A percentile compares a stretch with the other conserved stretches of the same genome.
phyloP scores from a whole-genome alignment of 2,329 filamentous ascomycete genomes.

The Aspergillus neotritici region DNA sequence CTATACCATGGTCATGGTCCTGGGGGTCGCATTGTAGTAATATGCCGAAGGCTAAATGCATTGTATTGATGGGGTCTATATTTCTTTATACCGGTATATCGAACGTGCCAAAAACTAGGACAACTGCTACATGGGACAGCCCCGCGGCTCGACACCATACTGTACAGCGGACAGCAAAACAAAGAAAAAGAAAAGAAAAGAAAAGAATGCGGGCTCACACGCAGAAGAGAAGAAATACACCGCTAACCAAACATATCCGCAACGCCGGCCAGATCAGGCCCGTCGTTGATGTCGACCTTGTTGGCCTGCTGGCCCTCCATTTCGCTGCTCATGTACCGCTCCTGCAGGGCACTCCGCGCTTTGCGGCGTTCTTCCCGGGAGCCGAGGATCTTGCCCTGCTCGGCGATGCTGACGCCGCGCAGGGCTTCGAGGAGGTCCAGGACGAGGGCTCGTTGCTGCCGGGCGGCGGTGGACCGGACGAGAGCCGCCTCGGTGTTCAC shows the following conservation, averaged over 20 bases:
- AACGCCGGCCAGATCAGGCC: conserved; percentile 48
- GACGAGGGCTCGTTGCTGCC: conserved; percentile 74
- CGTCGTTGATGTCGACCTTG: conserved; percentile 42
- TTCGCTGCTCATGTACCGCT: conserved; percentile 41
- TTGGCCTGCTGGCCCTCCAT: conserved; percentile 38
- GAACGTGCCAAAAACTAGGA: no score
- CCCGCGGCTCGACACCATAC: no score
- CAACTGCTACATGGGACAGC: no score
- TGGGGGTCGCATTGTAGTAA: not conserved
- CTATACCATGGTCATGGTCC: not conserved
- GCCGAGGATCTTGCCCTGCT: conserved; percentile 73
- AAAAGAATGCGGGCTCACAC: not conserved
- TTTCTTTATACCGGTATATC: conserved; percentile 1
- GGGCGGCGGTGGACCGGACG: conserved; percentile 50
- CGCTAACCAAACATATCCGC: conserved; percentile 49
- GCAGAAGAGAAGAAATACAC: not conserved
- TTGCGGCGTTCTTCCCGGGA: conserved; percentile 39
- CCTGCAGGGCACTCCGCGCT: conserved; percentile 37
- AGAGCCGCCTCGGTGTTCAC: conserved; percentile 59
- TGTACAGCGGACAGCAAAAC: not conserved
- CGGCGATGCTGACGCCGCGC: conserved; percentile 84
- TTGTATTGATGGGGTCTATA: not conserved
- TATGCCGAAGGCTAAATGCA: not conserved
- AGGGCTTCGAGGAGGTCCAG: conserved; percentile 80
- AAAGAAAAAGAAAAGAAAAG: not conserved